phyloP scores from a whole-genome alignment of 2,329 filamentous ascomycete species.

The Fusarium nematophilum region DNA sequence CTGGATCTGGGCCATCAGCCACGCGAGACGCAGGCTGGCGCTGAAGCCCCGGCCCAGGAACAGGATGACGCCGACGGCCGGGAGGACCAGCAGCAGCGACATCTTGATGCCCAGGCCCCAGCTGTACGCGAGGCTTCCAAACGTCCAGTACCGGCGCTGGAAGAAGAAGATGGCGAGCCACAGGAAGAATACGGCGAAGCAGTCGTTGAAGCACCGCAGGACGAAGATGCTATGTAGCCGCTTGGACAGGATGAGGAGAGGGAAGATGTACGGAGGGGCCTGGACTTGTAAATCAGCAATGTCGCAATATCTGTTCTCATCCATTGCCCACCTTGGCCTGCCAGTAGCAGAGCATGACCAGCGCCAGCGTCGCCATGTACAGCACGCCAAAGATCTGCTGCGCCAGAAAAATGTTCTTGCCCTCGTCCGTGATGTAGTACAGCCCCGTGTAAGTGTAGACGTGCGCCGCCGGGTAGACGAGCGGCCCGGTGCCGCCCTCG shows the following conservation, averaged over 20 bases:
- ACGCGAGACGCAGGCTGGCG: slow-evolving; percentile 73
- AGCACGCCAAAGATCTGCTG: slow-evolving; percentile 85
- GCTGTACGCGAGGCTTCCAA: slow-evolving; percentile 79
- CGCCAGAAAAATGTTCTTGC: slow-evolving; percentile 80
- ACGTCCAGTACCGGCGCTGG: slow-evolving; percentile 78
- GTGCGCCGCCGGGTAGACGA: slow-evolving; percentile 95
- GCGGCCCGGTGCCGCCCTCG: slow-evolving; percentile 86
- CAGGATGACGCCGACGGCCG: slow-evolving; percentile 81
- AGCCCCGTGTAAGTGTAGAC: slow-evolving; percentile 89
- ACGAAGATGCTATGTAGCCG: slow-evolving; percentile 94
- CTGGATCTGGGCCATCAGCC: slow-evolving; percentile 83
- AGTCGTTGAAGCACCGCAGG: slow-evolving; percentile 95
- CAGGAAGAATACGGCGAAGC: slow-evolving; percentile 85
- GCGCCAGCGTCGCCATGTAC: slow-evolving; percentile 78
- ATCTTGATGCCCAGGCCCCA: slow-evolving; percentile 94
- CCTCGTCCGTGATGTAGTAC: slow-evolving; percentile 81
- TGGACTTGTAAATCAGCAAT: slow-evolving; percentile 45
- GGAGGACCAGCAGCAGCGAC: slow-evolving; percentile 85
- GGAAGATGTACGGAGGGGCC: slow-evolving; percentile 88
- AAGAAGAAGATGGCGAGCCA: slow-evolving; percentile 84
- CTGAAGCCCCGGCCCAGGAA: slow-evolving; percentile 78
- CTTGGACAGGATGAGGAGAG: slow-evolving; percentile 88
- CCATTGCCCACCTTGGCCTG: slow-evolving; percentile 69
- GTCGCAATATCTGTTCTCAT: background rate
- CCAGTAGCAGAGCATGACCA: slow-evolving; percentile 87